A percentile compares a stretch with the other conserved stretches of the same genome.
phyloP scores from a whole-genome alignment of 2,329 filamentous ascomycete genomes.

The Erysiphe neolycopersici region DNA sequence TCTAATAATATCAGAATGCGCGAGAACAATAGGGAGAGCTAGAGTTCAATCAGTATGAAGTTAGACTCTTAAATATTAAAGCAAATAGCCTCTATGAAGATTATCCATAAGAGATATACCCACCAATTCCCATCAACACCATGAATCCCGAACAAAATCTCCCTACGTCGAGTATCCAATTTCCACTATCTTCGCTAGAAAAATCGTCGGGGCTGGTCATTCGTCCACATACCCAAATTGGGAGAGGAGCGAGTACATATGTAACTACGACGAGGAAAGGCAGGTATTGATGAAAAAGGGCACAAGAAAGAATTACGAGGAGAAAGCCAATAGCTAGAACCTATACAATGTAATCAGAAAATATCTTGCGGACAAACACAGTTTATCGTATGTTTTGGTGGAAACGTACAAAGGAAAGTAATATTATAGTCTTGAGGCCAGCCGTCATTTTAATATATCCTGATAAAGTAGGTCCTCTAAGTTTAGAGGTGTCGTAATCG shows the following conservation, averaged over 20 bases:
- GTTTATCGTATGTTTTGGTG: not conserved
- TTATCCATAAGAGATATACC: conserved; percentile 15
- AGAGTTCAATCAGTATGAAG: conserved; percentile 1
- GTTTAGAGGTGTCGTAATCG: not conserved
- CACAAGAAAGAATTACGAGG: conserved; percentile 92
- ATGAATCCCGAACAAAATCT: conserved; percentile 87
- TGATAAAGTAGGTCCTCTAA: not conserved
- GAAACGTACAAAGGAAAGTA: conserved; percentile 60
- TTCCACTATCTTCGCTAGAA: conserved; percentile 44
- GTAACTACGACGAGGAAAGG: conserved; percentile 87
- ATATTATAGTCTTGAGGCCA: conserved; percentile 96
- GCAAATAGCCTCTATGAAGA: not conserved
- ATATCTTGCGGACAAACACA: not conserved
- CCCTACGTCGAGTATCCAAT: conserved; percentile 72
- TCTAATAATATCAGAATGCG: conserved; percentile 62
- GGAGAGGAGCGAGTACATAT: conserved; percentile 76
- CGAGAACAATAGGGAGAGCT: conserved; percentile 74
- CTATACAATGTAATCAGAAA: conserved; percentile 15
- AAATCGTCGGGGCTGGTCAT: conserved; percentile 90
- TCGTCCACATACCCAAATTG: conserved; percentile 85
- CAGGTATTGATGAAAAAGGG: conserved; percentile 83
- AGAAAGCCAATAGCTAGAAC: conserved; percentile 95
- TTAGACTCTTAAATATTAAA: not conserved
- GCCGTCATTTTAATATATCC: conserved; percentile 29
- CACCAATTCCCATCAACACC: conserved; percentile 93